Base-by-base conservation (phyloP, 2,329 filamentous ascomycete genomes). In the Beauveria varroae region DNA sequence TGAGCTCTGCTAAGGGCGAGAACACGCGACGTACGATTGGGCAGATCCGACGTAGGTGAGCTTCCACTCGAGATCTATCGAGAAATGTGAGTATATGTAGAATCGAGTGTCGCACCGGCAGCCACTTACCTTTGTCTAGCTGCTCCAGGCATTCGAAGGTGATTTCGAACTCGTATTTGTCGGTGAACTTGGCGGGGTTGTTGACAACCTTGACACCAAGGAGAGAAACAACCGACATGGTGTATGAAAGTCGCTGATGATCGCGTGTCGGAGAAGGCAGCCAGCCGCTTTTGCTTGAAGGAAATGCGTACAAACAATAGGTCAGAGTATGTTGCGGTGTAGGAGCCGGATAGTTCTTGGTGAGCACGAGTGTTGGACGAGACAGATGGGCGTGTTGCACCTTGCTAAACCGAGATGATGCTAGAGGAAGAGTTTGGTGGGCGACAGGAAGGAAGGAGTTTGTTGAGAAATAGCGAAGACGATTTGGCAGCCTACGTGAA, bases 1-100 rank as follows among this genome's bases (percentile, higher is more conserved):
- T 14, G 12, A 59, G 40, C 44, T 41, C 7, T 18, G 34, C 3
- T 5, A 12, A 34, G 9, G 28, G 37, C 22, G 41, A 43, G 40
- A 62, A 58, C 51, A 61, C 60, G 59, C 18, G 67, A 82, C 89
- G 80, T 82, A 96, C 90, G 91, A 96, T 62, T 93, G 98, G 65
- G 96, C 95, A 68, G 95, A 99, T 71, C 95, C 96, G 72, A 99
- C 95, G 70, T 99, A 99, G 74, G 92, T 99, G 70, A 99, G 82
- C 78, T 99, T 99, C 95, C 95, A 99, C 78, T 99, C 95, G 64
- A 99, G 87, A 78, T 99, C 95, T 96, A 70, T 40, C 43, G 4
- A 56, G 6, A 50, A 28, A 18, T n/a, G 55, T 60, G 34, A 50
- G 56, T 22, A 50, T 37, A 62, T 69, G 52, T 24, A 43, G 7